Evolutionary conservation across 495 filamentous ascomycete genomes (phyloP).

Genomic region (Xylaria sp.): DNA sequence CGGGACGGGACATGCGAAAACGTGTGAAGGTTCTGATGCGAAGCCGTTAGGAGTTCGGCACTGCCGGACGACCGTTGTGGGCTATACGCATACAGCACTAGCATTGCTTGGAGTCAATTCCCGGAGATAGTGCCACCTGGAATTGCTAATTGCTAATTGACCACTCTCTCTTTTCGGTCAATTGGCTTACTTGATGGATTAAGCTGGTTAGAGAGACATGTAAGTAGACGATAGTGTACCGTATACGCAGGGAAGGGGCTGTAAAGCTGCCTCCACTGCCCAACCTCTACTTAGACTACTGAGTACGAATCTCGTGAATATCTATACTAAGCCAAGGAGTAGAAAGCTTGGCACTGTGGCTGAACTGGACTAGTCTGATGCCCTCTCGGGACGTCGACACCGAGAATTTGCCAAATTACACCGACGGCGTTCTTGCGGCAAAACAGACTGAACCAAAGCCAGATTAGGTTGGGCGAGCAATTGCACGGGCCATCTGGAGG

Average conservation of each 20-base stretch:
- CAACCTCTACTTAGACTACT: no score
- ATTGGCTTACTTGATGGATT: not conserved
- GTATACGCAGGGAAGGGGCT: no score
- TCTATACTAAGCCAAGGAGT: no score
- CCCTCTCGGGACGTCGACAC: conserved; percentile 17
- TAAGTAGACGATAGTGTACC: no score
- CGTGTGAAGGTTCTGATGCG: conserved; percentile 10
- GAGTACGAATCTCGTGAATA: not conserved
- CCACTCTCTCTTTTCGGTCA: not conserved
- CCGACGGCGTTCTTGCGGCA: conserved; percentile 1
- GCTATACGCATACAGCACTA: no score
- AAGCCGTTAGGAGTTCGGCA: conserved; percentile 22
- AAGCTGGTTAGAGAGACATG: conserved; percentile 9
- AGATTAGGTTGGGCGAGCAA: not conserved
- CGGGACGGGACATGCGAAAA: conserved; percentile 29
- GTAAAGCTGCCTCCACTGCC: not conserved
- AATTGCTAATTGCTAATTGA: no score
- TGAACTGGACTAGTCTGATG: not conserved
- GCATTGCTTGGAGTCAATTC: conserved; percentile 6
- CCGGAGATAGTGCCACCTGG: conserved; percentile 8
- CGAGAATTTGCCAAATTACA: conserved; percentile 1
- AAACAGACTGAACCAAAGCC: not conserved
- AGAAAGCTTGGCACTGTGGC: conserved; percentile 15
- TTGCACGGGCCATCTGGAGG: not conserved
- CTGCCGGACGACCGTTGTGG: conserved; percentile 16